phyloP scores from a whole-genome alignment of 345 rosid genomes.

The Euclidium syriacum region DNA sequence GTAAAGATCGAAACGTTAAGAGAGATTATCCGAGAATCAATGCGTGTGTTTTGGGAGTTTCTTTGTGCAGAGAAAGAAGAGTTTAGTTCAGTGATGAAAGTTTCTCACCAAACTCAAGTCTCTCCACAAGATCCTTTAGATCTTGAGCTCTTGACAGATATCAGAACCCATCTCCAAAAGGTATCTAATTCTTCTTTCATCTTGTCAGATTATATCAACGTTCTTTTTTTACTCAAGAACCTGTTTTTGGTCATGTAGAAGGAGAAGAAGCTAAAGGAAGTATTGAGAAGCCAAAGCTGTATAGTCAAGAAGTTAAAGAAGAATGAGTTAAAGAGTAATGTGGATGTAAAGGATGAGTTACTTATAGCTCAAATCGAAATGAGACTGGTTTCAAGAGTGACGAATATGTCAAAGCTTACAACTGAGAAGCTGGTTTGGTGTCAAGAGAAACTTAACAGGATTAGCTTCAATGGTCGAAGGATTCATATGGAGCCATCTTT shows the following conservation, averaged over 20 bases:
- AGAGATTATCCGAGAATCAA: constrained; percentile 43
- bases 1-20: constrained; percentile 34
- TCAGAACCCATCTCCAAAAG: constrained; percentile 57
- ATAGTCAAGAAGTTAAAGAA: constrained; percentile 56
- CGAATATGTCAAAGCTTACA: constrained; percentile 52
- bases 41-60: constrained; percentile 60
- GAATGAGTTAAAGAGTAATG: constrained; percentile 35
- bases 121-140: constrained; percentile 45
- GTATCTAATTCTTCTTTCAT: constrained; percentile 21
- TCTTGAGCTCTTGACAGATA: constrained; percentile 41
- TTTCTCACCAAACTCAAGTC: constrained; percentile 36
- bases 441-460: constrained; percentile 50
- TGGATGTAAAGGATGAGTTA: constrained; percentile 33
- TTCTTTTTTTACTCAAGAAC: background rate
- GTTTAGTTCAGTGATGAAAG: constrained; percentile 17
- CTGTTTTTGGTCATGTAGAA: constrained; percentile 36
- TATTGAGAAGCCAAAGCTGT: constrained; percentile 52
- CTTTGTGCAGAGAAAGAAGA: constrained; percentile 48
- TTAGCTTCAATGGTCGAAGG: constrained; percentile 43
- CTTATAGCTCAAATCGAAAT: constrained; percentile 55
- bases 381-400: constrained; percentile 60
- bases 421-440: constrained; percentile 80
- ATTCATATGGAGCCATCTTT: constrained; percentile 59
- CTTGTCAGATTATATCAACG: background rate
- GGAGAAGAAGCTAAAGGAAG: constrained; percentile 67